Evolutionary conservation across 306 rosid species (phyloP).

Genomic region (Inga oerstediana): DNA sequence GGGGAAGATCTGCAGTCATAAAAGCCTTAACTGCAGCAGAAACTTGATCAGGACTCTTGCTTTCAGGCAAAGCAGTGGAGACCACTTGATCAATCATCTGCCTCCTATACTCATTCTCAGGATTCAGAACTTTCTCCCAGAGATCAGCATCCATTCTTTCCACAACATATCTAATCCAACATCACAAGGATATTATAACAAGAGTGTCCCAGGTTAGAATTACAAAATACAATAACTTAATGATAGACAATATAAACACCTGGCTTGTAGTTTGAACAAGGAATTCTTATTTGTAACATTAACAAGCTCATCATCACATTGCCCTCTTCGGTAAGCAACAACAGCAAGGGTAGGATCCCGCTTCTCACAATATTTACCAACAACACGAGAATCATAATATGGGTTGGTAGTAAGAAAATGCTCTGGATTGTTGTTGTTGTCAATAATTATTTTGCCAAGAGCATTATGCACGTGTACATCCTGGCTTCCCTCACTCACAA

Average conservation of each 20-base stretch:
- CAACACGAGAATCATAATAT: slow-evolving; percentile 95
- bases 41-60: slow-evolving; percentile 98
- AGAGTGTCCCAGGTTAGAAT: neutral
- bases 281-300: slow-evolving; percentile 90
- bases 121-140: slow-evolving; percentile 87
- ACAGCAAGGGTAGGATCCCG: slow-evolving; percentile 97
- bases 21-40: slow-evolving; percentile 97
- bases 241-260: slow-evolving; percentile 52
- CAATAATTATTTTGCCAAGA: slow-evolving; percentile 91
- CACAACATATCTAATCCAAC: slow-evolving; percentile 78
- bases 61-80: slow-evolving; percentile 96
- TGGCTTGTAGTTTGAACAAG: slow-evolving; percentile 91
- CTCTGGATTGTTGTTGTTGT: slow-evolving; percentile 96
- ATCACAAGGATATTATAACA: slow-evolving; percentile 32
- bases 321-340: slow-evolving; percentile 96
- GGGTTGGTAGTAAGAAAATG: slow-evolving; percentile 98
- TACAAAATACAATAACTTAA: slow-evolving; percentile 16
- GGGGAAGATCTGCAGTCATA: slow-evolving; percentile 99
- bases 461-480: slow-evolving; percentile 98
- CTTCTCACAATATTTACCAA: slow-evolving; percentile 96
- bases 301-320: slow-evolving; percentile 93
- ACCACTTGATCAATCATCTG: slow-evolving; percentile 95
- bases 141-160: slow-evolving; percentile 96
- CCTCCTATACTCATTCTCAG: slow-evolving; percentile 86
- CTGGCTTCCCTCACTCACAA: slow-evolving; percentile 99